Conservation (phyloP, 2,329 filamentous ascomycete species). For the Aureobasidium sp. region DNA sequence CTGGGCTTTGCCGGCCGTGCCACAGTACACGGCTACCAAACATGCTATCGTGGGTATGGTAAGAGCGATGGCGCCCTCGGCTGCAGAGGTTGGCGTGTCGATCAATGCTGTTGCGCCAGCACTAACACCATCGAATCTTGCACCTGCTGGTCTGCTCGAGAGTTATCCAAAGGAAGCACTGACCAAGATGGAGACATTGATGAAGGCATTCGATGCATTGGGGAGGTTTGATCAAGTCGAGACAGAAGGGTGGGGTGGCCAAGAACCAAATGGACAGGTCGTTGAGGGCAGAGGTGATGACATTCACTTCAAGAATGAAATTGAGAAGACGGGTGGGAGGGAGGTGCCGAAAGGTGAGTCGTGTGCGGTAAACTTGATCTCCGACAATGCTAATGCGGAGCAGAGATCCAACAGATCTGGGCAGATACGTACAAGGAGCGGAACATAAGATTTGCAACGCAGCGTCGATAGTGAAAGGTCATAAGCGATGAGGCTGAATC, state of each 20-base stretch:
- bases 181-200: slow-evolving; percentile 35
- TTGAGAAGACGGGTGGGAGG: slow-evolving; percentile 18
- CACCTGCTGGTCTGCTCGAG: slow-evolving; percentile 32
- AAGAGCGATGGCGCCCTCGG: slow-evolving; percentile 29
- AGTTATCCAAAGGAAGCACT: slow-evolving; percentile 34
- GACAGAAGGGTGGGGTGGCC: slow-evolving; percentile 22
- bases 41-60: slow-evolving; percentile 37
- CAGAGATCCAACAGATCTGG: slow-evolving; percentile 23
- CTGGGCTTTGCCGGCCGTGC: slow-evolving; percentile 29
- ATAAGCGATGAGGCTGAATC: not conserved
- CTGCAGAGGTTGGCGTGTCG: slow-evolving; percentile 29
- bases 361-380: not conserved
- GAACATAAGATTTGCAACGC: slow-evolving; percentile 21
- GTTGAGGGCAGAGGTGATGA: slow-evolving; percentile 25
- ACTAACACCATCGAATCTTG: slow-evolving; percentile 34
- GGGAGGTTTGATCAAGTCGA: slow-evolving; percentile 23
- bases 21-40: slow-evolving; percentile 38
- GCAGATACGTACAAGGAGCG: slow-evolving; percentile 25
- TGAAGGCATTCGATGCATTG: slow-evolving; percentile 34
- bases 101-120: slow-evolving; percentile 38
- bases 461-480: not conserved
- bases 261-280: slow-evolving; percentile 23
- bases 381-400: not conserved
- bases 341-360: slow-evolving; percentile 19
- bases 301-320: slow-evolving; percentile 23